Evolutionary conservation across 306 rosid species (phyloP), one percentile per base, ranked within the genome.

Genomic region (Quercus agrifolia): DNA sequence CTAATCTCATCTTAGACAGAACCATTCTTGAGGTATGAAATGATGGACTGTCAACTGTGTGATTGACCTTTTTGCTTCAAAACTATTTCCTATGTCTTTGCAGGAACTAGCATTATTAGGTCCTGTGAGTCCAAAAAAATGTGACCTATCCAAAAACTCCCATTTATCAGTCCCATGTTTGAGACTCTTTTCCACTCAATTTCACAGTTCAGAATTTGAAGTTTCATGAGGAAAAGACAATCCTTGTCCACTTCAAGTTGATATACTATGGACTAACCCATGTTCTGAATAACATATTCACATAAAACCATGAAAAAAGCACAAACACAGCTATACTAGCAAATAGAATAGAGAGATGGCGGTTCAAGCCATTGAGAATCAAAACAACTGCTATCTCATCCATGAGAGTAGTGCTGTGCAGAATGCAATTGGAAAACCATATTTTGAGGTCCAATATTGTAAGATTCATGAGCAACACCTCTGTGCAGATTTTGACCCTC

Each of bases 401-500:
- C 90, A 74, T 77, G 89, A 3, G 83, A 84, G 81, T 87, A 86
- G 82, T 74, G 78, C 69, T 85, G 94, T 44, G 89, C 44, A 30
- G 92, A 81, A 63, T 92, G 91, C 92, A 86, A 82, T 85, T 89
- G 97, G 75, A 87, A 90, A 78, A 77, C 87, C 89, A 92, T 74
- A 84, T 88, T 90, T 66, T 79, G 97, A 82, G 88, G 82, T 81
- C 79, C 93, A 58, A 84, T 74, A 41, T 41, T 41, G 88, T 83
- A 89, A 68, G 88, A 75, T 51, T 88, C 86, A 49, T 86, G 85
- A 77, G 83, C 82, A 56, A 85, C 78, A 86, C 74, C 83, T 78
- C 81, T 85, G 27, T 84, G 87, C 70, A 83, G 76, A 68, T 75
- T 86, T 46, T 86, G 93, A 52, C 91, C 87, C 74, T 86, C 91